Evolutionary conservation across 495 filamentous ascomycete genomes (phyloP).

Genomic region (Podospora fimiseda): DNA sequence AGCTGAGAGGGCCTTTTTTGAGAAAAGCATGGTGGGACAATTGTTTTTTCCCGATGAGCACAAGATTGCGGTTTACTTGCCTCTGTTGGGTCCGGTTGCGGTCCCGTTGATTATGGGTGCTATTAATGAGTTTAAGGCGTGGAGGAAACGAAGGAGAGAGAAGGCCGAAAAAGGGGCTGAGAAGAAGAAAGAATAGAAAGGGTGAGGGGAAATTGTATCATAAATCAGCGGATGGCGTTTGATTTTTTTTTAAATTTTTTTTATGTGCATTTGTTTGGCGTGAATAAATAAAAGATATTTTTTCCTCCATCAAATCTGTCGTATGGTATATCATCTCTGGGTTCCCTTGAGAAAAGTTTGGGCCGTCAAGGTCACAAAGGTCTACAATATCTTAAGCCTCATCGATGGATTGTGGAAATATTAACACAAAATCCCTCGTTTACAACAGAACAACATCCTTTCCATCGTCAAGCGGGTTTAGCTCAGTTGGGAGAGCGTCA

Average conservation of each 20-base stretch:
- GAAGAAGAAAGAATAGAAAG: constrained; percentile 28
- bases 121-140: constrained; percentile 68
- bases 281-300: neutral
- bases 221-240: neutral
- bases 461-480: constrained; percentile 12
- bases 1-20: constrained; percentile 93
- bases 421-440: too few relatives aligned
- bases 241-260: neutral
- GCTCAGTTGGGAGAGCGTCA: constrained; percentile 22
- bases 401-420: too few relatives aligned
- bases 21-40: constrained; percentile 98
- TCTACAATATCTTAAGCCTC: too few relatives aligned
- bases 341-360: too few relatives aligned
- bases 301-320: too few relatives aligned
- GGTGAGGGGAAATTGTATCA: too few relatives aligned
- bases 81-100: constrained; percentile 82
- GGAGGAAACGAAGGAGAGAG: constrained; percentile 38
- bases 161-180: constrained; percentile 19
- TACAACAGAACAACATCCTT: too few relatives aligned
- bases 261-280: neutral
- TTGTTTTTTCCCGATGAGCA: constrained; percentile 97
- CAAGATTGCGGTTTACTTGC: constrained; percentile 95
- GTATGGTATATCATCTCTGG: too few relatives aligned
- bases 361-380: too few relatives aligned
- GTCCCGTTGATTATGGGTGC: constrained; percentile 81